Percentiles rank a stretch among this genome's conserved stretches.
phyloP scores from a whole-genome alignment of 2,329 filamentous ascomycete species.

The Tricladium varicosporioides region DNA sequence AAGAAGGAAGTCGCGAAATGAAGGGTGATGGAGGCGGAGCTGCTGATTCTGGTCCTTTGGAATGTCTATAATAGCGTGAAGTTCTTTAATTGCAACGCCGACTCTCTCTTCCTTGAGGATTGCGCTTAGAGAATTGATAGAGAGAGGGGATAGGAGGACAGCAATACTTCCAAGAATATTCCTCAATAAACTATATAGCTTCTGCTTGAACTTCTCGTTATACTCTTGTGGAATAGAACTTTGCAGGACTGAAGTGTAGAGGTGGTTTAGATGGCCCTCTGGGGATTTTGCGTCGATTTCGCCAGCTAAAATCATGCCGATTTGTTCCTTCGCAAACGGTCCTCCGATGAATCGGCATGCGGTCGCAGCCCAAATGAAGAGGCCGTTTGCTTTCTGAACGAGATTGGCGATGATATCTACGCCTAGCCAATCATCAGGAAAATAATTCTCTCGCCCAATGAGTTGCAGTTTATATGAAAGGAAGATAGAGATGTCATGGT shows the following conservation, averaged over 20 bases:
- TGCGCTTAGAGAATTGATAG: not conserved
- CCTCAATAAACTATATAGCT: too few relatives aligned
- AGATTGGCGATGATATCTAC: slow-evolving; percentile 13
- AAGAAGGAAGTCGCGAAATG: too few relatives aligned
- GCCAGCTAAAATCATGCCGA: too few relatives aligned
- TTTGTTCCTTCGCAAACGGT: too few relatives aligned
- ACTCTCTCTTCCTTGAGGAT: too few relatives aligned
- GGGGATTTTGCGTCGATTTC: slow-evolving; percentile 3
- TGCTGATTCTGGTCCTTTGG: slow-evolving; percentile 19
- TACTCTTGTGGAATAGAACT: too few relatives aligned
- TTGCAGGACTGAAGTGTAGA: too few relatives aligned
- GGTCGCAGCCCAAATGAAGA: not conserved
- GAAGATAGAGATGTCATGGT: slow-evolving; percentile 24
- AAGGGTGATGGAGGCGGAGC: too few relatives aligned
- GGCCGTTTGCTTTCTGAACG: slow-evolving; percentile 18
- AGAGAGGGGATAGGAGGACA: too few relatives aligned
- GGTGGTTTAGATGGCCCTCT: too few relatives aligned
- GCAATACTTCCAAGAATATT: too few relatives aligned
- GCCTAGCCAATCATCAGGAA: slow-evolving; percentile 9
- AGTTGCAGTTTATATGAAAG: slow-evolving; percentile 5
- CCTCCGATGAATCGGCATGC: slow-evolving; percentile 17
- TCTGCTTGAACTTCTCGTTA: too few relatives aligned
- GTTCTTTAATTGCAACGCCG: slow-evolving; percentile 3
- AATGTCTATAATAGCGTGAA: slow-evolving; percentile 31
- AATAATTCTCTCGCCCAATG: slow-evolving; percentile 9